Percentiles rank a stretch among this genome's conserved stretches.
Conservation (phyloP, 768 basidiomycete genomes). For the Boletus vinaceobasis region DNA sequence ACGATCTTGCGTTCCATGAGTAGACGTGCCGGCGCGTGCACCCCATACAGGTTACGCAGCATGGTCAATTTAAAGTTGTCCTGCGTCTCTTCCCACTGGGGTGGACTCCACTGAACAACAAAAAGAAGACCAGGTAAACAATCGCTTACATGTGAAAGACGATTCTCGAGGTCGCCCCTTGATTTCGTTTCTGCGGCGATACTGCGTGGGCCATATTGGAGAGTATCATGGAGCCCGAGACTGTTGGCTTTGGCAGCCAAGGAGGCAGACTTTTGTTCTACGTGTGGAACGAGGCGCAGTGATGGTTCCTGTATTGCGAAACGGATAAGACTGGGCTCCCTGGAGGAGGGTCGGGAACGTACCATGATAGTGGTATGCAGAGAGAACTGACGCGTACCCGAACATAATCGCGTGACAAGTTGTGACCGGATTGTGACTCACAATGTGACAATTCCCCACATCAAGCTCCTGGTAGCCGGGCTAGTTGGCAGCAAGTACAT, state of each 20-base stretch:
- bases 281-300: constrained; percentile 60
- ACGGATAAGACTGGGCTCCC: background rate
- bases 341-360: background rate
- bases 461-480: background rate
- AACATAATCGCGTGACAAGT: constrained; percentile 18
- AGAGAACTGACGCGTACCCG: constrained; percentile 18
- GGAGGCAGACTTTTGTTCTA: constrained; percentile 55
- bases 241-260: constrained; percentile 65
- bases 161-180: constrained; percentile 56
- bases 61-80: constrained; percentile 82
- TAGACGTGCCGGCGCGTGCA: constrained; percentile 84
- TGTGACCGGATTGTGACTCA: constrained; percentile 23
- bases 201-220: constrained; percentile 80
- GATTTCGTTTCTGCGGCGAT: constrained; percentile 73
- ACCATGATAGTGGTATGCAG: constrained; percentile 20
- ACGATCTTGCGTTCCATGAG: constrained; percentile 95
- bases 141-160: constrained; percentile 71
- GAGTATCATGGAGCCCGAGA: constrained; percentile 84
- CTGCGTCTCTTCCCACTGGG: constrained; percentile 92
- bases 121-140: background rate
- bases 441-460: constrained; percentile 21
- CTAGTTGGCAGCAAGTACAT: background rate
- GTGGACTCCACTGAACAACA: constrained; percentile 1
- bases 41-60: constrained; percentile 78
- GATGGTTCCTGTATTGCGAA: constrained; percentile 40